Evolutionary conservation across 805 yeast species (phyloP).

Genomic region (Debaryomyces tyrocola): DNA sequence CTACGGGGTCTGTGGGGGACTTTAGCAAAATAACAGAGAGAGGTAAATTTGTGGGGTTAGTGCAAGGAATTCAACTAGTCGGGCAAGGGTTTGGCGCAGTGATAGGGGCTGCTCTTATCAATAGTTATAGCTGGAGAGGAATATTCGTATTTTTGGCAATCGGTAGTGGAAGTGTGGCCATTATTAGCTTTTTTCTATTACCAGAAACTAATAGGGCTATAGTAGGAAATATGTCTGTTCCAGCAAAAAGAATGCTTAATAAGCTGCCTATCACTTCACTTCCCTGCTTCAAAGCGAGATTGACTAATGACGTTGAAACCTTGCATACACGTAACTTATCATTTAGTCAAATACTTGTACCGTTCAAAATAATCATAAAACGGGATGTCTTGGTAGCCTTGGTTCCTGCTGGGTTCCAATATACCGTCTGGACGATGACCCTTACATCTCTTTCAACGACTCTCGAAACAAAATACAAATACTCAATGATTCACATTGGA

Average conservation of each 20-base stretch:
- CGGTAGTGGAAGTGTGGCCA: conserved; percentile 50
- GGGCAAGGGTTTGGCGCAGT: conserved; percentile 83
- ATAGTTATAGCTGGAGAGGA: conserved; percentile 58
- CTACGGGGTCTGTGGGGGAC: conserved; percentile 73
- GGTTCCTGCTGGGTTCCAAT: conserved; percentile 61
- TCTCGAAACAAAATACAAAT: conserved; percentile 49
- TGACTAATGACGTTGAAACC: conserved; percentile 28
- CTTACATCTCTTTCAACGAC: conserved; percentile 64
- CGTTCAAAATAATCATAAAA: conserved; percentile 44
- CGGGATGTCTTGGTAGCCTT: conserved; percentile 49
- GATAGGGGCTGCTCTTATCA: conserved; percentile 49
- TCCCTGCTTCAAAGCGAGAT: conserved; percentile 23
- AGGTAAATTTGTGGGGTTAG: conserved; percentile 69
- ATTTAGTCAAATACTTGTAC: conserved; percentile 26
- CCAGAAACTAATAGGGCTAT: conserved; percentile 77
- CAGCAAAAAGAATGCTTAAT: conserved; percentile 45
- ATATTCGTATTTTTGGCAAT: conserved; percentile 76
- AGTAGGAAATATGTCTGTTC: conserved; percentile 73
- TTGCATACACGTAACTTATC: conserved; percentile 8
- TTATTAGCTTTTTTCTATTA: conserved; percentile 29
- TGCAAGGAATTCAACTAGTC: conserved; percentile 60
- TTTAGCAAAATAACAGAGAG: conserved; percentile 62
- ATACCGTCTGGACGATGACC: conserved; percentile 68
- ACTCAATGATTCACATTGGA: conserved; percentile 60
- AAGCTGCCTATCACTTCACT: conserved; percentile 46